Base-by-base conservation (phyloP, 805 yeast species). In the Candida ovalis region DNA sequence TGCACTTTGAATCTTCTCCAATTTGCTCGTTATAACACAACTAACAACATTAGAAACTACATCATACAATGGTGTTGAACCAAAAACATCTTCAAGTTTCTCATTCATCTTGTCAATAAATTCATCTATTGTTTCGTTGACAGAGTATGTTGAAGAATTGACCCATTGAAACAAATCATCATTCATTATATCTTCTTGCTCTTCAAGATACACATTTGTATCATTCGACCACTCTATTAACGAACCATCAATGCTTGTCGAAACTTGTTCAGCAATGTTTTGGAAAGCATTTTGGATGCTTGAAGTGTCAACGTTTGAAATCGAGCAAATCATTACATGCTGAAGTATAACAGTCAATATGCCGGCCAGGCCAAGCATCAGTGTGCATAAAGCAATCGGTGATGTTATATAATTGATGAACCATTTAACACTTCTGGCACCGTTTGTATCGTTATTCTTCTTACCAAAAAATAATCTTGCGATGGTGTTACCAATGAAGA, bases 1-100 rank as follows among this genome's bases (percentile, higher is more conserved):
- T 0, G 95, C 98, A 27, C 77, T 61, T 53, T 86, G 86, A 2
- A 89, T 70, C 21, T 76, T 72, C 13, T 72, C 73, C 6, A 92
- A 63, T 58, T 92, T 94, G 43, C 84, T 72, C 17, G 88, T 92
- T 35, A 94, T 72, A 2, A 88, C 79, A 68, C 99, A 92, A 28
- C 83, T 81, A 3, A 91, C 86, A 0, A 89, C 80, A 0, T 84
- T 75, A 25, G 75, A 73, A 41, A 89, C 73, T 0, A 95, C 86
- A 1, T 62, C 62, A 42, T 81, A 78, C 10, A 92, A 67, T 0
- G 86, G 77, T 0, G 97, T 88, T 2, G 74, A 74, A 4, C 82
- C 81, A 66, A 94, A 90, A 0, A 82, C 73, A 8, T 74, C 71
- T 25, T 73, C 72, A 5, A 94, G 63, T 0, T 81, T 81, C 3